Evolutionary conservation across 225 moss, liverwort and hornwort species (phyloP), one percentile per base, ranked within the genome.

Genomic region (Pleurozium schreberi): DNA sequence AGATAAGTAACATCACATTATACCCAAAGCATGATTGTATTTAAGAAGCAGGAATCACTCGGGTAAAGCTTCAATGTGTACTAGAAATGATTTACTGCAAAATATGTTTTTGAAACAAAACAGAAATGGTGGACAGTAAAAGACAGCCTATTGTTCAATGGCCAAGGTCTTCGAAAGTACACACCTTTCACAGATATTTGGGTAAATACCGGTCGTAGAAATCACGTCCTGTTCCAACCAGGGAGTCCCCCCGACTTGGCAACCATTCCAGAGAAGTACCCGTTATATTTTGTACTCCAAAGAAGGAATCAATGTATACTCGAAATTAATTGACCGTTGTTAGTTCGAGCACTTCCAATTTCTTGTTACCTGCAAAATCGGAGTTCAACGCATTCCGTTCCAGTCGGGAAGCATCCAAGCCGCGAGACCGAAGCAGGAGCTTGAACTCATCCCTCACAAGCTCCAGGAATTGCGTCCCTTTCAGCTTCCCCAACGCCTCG

Each of bases 391-490:
- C 83, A 68, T 88, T 90, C 18, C 93, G 87, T 63, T 92, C 93
- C 83, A 94, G 81, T 33, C 90, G 82, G 18, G 82, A 86, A 5
- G 59, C 94, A 82, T 93, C 93, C 64, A 86, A 68, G 43, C 93
- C 93, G 23, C 92, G 91, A 67, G 91, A 88, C 60, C 89, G 91
- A 28, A 94, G 88, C 59, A 93, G 50, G 31, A 91, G 87, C 53
- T 93, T 93, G 59, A 95, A 94, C 77, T 94, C 93, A 63, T 92
- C 86, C 71, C 86, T 86, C 42, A 94, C 93, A 9, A 84, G 85
- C 87, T 94, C 93, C 89, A 95, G 85, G 57, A 95, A 95, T n/a
- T 85, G 85, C 47, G 91, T 90, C 12, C 91, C 92, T 43, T 86
- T 92, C 52, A 43, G 57, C 82, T 91, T 94, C 80, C 93, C 93